Evolutionary conservation across 169 alveolate genomes (phyloP).

Genomic region (Plasmodium malariae): DNA sequence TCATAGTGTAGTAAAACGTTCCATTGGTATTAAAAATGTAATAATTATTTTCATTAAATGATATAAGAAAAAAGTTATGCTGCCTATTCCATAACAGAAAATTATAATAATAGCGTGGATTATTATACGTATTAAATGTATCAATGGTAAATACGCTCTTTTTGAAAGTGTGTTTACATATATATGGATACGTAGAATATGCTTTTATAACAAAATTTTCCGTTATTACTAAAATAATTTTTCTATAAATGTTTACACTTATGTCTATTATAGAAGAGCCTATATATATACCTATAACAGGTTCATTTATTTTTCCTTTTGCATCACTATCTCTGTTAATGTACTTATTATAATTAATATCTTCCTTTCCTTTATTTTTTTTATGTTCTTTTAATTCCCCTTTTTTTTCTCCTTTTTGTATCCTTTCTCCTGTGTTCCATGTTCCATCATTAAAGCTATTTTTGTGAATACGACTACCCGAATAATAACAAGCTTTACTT

Average conservation of each 20-base stretch:
- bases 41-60: conserved; percentile 47
- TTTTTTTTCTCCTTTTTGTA: neutral
- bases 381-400: neutral
- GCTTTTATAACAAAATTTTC: conserved; percentile 40
- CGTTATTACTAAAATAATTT: conserved; percentile 44
- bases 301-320: too few relatives aligned
- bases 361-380: conserved; percentile 9
- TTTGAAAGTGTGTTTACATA: conserved; percentile 68
- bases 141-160: conserved; percentile 54
- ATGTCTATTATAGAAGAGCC: conserved; percentile 48
- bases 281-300: conserved; percentile 53
- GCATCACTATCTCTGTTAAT: neutral
- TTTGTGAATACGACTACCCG: conserved; percentile 45
- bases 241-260: conserved; percentile 57
- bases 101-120: conserved; percentile 21
- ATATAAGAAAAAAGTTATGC: conserved; percentile 58
- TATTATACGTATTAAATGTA: conserved; percentile 17
- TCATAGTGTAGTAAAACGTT: conserved; percentile 38
- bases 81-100: conserved; percentile 72
- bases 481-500: conserved; percentile 47
- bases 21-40: conserved; percentile 75
- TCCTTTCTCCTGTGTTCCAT: neutral
- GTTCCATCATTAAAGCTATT: neutral
- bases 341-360: neutral
- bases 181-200: conserved; percentile 55